Evolutionary conservation across 148 eudicot species (phyloP), one percentile per base, ranked within the genome.

Genomic region (Chenopodium album): DNA sequence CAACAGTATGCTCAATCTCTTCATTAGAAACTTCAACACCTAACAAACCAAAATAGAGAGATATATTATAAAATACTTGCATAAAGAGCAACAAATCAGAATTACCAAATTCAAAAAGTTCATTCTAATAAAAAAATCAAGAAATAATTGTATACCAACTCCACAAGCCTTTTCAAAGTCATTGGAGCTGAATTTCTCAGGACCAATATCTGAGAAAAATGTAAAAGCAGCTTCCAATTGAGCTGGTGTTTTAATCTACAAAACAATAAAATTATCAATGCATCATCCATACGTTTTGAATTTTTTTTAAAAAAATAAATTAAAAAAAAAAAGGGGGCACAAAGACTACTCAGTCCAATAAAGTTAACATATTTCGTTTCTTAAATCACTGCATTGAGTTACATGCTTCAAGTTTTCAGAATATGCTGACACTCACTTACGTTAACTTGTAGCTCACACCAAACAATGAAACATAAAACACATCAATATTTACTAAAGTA

Each of bases 161-260:
- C 98, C 98, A 83, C 99, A 96, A 60, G 95, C 91, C 77, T 88
- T 89, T 76, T 96, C 99, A 54, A 96, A 96, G 63, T 90, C 95
- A 76, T 81, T 83, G 75, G 79, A 19, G 44, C 86, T 88, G 77
- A 90, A 89, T 74, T 85, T 83, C 54, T 91, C 94, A 2, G 97
- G 88, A 71, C 92, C 92, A 63, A 85, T 81, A 62, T 81, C 79
- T 19, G 92, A 71, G 79, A 96, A 91, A 81, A 96, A 96, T 13
- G 90, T 34, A 37, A 94, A 90, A 32, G 98, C 99, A 84, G 95
- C 99, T 64, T 96, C 99, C 78, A 92, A 85, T 86, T 96, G 99
- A 69, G 99, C 93, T 66, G 94, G 90, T 75, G 92, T 88, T 84
- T 94, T 95, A 80, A 95, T 93, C 99, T 95, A 88, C 86, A 87